Percentiles rank a stretch among this genome's conserved stretches.
These are phyloP conservation scores for Cutaneotrichosporon sp. DNA, from an alignment of 1,284 basidiomycete species.

Conservation along the genomic window DNA sequence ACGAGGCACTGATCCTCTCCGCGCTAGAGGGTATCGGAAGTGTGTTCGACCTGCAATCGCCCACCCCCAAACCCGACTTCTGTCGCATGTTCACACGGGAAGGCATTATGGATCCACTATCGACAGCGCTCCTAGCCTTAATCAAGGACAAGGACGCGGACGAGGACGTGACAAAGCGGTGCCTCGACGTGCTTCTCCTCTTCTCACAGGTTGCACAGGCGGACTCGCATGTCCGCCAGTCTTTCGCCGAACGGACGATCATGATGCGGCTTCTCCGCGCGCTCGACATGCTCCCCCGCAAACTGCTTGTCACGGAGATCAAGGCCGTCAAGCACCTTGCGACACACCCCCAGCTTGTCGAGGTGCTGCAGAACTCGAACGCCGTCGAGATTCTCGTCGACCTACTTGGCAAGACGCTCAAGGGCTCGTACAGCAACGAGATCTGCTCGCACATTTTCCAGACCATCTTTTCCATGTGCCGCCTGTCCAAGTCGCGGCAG, in stretches of 20 bases:
- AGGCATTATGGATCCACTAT: slow-evolving; percentile 87
- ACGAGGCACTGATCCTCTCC: slow-evolving; percentile 85
- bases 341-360: slow-evolving; percentile 83
- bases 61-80: slow-evolving; percentile 96
- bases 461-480: slow-evolving; percentile 89
- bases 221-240: slow-evolving; percentile 86
- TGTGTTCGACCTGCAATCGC: slow-evolving; percentile 87
- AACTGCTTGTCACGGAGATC: slow-evolving; percentile 80
- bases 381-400: slow-evolving; percentile 85
- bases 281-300: slow-evolving; percentile 76
- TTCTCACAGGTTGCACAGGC: slow-evolving; percentile 95
- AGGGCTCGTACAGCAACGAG: slow-evolving; percentile 79
- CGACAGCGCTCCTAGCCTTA: slow-evolving; percentile 82
- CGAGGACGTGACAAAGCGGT: slow-evolving; percentile 77
- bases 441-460: slow-evolving; percentile 80
- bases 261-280: slow-evolving; percentile 79
- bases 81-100: slow-evolving; percentile 97
- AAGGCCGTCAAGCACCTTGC: slow-evolving; percentile 96
- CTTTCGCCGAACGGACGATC: slow-evolving; percentile 83
- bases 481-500: slow-evolving; percentile 88
- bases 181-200: slow-evolving; percentile 83
- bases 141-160: slow-evolving; percentile 69
- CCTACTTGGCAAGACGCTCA: slow-evolving; percentile 76
- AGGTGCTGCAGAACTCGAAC: slow-evolving; percentile 93
- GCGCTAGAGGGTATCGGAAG: slow-evolving; percentile 91